A percentile compares a stretch with the other conserved stretches of the same genome.
phyloP scores from a whole-genome alignment of 371 early-diverging fungal species.

The Entomophthora muscae region DNA sequence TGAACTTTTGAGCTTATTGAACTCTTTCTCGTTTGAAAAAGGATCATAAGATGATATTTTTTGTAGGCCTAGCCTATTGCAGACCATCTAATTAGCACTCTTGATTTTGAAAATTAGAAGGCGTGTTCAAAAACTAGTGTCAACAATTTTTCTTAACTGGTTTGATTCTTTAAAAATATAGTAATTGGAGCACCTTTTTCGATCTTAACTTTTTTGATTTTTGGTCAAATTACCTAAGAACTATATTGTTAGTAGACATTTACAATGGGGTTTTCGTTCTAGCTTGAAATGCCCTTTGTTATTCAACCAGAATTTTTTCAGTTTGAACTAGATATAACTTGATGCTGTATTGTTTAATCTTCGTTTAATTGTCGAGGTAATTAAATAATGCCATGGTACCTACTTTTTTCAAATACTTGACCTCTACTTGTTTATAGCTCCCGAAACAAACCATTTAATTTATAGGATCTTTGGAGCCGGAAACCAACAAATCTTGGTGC shows the following conservation, averaged over 20 bases:
- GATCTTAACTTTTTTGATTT: no score
- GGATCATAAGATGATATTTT: not conserved
- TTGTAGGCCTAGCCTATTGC: no score
- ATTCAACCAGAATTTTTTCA: no score
- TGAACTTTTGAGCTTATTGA: not conserved
- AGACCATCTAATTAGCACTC: no score
- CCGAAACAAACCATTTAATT: not conserved
- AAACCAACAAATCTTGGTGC: conserved; percentile 32
- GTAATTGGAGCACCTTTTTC: no score
- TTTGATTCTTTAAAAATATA: no score
- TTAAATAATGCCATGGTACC: not conserved
- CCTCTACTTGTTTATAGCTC: not conserved
- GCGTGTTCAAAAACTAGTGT: no score
- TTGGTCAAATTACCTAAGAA: no score
- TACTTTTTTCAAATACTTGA: not conserved
- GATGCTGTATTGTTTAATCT: not conserved
- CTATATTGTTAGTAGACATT: not conserved
- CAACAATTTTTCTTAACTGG: no score
- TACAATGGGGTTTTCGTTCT: not conserved
- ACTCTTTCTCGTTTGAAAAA: not conserved
- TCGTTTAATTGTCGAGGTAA: not conserved
- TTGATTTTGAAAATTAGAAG: no score
- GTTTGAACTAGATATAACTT: no score
- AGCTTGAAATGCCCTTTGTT: not conserved
- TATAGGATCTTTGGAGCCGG: conserved; percentile 11